A percentile compares a stretch with the other conserved stretches of the same genome.
These are phyloP conservation scores for Blastomyces emzantsi DNA, from an alignment of 2,329 filamentous ascomycete genomes.

Conservation along the genomic window DNA sequence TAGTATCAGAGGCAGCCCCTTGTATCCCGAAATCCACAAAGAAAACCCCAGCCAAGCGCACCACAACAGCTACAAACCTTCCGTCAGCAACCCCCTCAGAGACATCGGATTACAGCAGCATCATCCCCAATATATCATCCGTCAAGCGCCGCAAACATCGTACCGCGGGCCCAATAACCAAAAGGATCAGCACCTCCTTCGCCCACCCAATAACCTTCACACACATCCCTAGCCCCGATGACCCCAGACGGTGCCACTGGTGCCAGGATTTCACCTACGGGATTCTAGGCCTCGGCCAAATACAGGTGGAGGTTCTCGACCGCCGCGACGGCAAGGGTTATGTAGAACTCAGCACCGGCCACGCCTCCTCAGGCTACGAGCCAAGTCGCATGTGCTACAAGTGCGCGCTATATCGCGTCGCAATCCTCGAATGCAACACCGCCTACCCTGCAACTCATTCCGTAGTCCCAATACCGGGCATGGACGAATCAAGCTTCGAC, in stretches of 20 bases:
- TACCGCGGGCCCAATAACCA: not conserved
- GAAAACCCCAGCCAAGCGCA: too few relatives aligned
- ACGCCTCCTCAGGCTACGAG: constrained; percentile 24
- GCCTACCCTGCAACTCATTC: constrained; percentile 20
- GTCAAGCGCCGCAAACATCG: constrained; percentile 4
- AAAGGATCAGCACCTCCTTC: constrained; percentile 30
- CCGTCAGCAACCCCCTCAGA: not conserved
- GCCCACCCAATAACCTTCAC: constrained; percentile 35
- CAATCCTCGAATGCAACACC: constrained; percentile 28
- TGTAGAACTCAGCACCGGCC: constrained; percentile 33
- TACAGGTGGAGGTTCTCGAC: constrained; percentile 28
- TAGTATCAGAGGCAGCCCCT: not conserved
- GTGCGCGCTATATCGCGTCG: constrained; percentile 29
- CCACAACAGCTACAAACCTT: not conserved
- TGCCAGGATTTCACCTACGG: constrained; percentile 34
- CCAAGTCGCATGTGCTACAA: constrained; percentile 31
- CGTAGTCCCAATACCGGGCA: constrained; percentile 21
- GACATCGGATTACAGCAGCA: not conserved
- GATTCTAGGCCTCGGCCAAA: constrained; percentile 31
- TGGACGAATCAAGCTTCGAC: constrained; percentile 17
- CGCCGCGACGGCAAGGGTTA: constrained; percentile 30
- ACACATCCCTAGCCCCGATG: constrained; percentile 17
- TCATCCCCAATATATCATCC: constrained; percentile 9
- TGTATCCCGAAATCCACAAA: too few relatives aligned
- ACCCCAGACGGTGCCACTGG: constrained; percentile 31